Percentiles rank a stretch among this genome's conserved stretches.
These are phyloP conservation scores for Colletotrichum godetiae DNA, from an alignment of 2,329 filamentous ascomycete genomes.

Conservation along the genomic window DNA sequence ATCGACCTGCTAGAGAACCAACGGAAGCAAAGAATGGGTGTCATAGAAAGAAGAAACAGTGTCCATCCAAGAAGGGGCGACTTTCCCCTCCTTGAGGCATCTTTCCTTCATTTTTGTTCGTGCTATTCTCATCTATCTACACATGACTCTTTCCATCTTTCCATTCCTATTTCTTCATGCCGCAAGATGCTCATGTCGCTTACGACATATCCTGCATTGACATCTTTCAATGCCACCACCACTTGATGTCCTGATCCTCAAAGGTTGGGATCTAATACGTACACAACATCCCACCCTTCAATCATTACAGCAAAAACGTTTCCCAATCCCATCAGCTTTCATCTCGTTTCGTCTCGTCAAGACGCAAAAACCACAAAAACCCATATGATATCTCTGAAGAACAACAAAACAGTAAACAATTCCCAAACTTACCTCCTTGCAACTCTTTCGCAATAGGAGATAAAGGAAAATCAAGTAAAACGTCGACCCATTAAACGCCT, in stretches of 20 bases:
- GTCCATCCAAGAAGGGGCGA: too few species aligned
- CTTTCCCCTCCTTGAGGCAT: neutral
- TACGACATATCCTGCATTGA: neutral
- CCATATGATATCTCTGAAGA: constrained; percentile 6
- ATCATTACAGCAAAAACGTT: neutral
- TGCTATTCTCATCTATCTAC: constrained; percentile 14
- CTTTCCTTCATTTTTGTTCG: neutral
- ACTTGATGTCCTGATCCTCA: neutral
- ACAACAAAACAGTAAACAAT: neutral
- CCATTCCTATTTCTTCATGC: neutral
- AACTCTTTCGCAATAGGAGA: neutral
- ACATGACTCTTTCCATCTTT: neutral
- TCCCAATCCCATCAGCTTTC: neutral
- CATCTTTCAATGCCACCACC: neutral
- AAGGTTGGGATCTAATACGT: neutral
- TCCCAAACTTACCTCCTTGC: constrained; percentile 9
- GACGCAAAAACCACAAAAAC: neutral
- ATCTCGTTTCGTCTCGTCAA: neutral
- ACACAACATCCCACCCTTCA: neutral
- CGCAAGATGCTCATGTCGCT: neutral
- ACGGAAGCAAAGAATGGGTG: neutral
- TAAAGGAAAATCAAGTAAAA: neutral
- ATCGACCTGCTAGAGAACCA: neutral
- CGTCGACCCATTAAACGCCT: constrained; percentile 1
- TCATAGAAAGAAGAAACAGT: neutral